Percentiles rank a stretch among this genome's conserved stretches.
Conservation (phyloP, 495 filamentous ascomycete species). For the Aspergillus wentii region DNA sequence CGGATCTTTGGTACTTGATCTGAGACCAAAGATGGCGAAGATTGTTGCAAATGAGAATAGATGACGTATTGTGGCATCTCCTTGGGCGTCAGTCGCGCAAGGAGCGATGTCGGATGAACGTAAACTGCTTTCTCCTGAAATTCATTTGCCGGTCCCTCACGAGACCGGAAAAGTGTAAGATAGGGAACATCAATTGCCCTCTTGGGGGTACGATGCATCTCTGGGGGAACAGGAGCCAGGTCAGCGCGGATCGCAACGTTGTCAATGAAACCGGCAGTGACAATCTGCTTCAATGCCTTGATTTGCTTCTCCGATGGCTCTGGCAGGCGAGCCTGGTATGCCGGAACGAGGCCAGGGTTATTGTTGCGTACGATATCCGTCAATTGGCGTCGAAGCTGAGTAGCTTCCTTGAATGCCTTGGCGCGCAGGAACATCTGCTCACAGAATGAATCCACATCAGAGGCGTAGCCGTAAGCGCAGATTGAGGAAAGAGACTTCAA, state of each 20-base stretch:
- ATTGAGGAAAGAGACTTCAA: constrained; percentile 86
- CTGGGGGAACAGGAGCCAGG: constrained; percentile 67
- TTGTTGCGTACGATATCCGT: constrained; percentile 72
- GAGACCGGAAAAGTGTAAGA: constrained; percentile 74
- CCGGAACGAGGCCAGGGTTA: constrained; percentile 58
- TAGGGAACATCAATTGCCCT: constrained; percentile 88
- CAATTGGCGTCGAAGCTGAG: constrained; percentile 77
- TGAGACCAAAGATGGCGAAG: constrained; percentile 42
- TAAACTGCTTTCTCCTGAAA: constrained; percentile 61
- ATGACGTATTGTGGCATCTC: constrained; percentile 82
- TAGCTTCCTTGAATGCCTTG: constrained; percentile 82
- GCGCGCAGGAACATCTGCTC: constrained; percentile 73
- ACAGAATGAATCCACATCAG: constrained; percentile 67
- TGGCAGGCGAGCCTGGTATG: constrained; percentile 57
- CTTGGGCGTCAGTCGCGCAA: constrained; percentile 63
- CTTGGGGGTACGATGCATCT: constrained; percentile 63
- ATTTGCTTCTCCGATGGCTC: constrained; percentile 67
- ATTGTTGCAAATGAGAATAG: constrained; percentile 78
- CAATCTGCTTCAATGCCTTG: constrained; percentile 82
- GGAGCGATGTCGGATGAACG: constrained; percentile 76
- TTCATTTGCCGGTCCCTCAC: constrained; percentile 43
- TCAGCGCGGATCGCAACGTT: constrained; percentile 93
- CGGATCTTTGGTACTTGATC: constrained; percentile 67
- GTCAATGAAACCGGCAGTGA: constrained; percentile 91
- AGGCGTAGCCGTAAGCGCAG: constrained; percentile 73